These are phyloP conservation scores for Colletotrichum lini DNA, from an alignment of 2,329 filamentous ascomycete species.

Conservation along the genomic window DNA sequence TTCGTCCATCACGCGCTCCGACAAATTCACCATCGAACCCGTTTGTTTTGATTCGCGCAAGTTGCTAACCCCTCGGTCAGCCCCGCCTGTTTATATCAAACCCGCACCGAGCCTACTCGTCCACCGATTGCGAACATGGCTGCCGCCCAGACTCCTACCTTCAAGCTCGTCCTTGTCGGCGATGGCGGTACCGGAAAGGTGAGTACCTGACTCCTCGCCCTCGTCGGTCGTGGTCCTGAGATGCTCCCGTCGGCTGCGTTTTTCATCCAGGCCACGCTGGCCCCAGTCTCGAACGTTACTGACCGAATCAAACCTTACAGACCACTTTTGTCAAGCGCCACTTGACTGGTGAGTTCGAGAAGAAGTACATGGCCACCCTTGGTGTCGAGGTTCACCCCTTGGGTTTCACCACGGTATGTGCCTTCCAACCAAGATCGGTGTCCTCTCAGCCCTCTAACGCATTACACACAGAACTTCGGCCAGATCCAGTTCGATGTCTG, in stretches of 20 bases:
- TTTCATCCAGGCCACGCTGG: background rate
- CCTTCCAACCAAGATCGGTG: constrained; percentile 40
- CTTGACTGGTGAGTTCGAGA: constrained; percentile 99
- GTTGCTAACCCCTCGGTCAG: constrained; percentile 41
- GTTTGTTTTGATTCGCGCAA: constrained; percentile 27
- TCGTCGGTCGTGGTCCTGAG: background rate
- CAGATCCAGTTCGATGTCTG: constrained; percentile 99
- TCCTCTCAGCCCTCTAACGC: constrained; percentile 30
- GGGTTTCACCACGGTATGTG: constrained; percentile 94
- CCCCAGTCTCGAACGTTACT: constrained; percentile 37
- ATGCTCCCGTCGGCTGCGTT: background rate
- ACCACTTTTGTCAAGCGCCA: constrained; percentile 99
- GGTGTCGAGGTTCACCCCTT: constrained; percentile 99
- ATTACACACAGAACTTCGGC: constrained; percentile 86
- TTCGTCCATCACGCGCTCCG: constrained; percentile 39
- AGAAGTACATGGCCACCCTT: constrained; percentile 99
- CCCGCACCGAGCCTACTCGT: constrained; percentile 46
- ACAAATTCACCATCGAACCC: constrained; percentile 9
- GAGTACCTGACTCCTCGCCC: constrained; percentile 3
- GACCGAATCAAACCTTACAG: constrained; percentile 62
- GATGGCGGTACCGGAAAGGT: constrained; percentile 99
- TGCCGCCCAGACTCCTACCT: constrained; percentile 79
- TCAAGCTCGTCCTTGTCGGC: constrained; percentile 99
- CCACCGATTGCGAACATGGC: constrained; percentile 71
- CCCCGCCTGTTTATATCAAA: constrained; percentile 65